These are phyloP conservation scores for Ophiosphaerella korrae DNA, from an alignment of 2,329 filamentous ascomycete species.

Conservation along the genomic window DNA sequence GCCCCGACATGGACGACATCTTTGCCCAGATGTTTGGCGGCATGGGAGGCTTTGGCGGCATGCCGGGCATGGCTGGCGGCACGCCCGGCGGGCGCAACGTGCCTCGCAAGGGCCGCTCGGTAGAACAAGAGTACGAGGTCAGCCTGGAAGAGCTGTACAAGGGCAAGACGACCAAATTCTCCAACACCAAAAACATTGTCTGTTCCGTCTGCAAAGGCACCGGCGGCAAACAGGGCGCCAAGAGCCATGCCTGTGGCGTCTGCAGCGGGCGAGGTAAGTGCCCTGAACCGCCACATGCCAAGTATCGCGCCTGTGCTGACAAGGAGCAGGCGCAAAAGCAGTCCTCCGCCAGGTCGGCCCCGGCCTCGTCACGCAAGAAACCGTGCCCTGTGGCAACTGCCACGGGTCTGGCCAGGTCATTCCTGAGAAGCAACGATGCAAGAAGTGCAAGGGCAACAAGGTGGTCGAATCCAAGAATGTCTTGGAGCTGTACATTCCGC, in stretches of 20 bases:
- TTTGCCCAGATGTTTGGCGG: constrained; percentile 84
- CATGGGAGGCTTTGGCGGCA: constrained; percentile 49
- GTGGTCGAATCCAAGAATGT: constrained; percentile 90
- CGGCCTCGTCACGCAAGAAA: constrained; percentile 80
- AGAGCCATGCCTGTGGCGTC: constrained; percentile 78
- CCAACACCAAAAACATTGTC: constrained; percentile 90
- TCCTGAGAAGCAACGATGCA: constrained; percentile 97
- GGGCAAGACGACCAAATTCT: constrained; percentile 96
- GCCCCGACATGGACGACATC: constrained; percentile 87
- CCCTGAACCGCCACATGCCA: too few species aligned
- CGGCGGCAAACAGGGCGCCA: constrained; percentile 90
- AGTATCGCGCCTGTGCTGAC: constrained; percentile 18
- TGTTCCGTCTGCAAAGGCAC: constrained; percentile 86
- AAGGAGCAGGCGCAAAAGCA: constrained; percentile 66
- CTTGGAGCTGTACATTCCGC: constrained; percentile 93
- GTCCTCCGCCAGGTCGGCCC: constrained; percentile 83
- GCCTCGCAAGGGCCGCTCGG: constrained; percentile 75
- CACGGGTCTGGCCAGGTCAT: constrained; percentile 83
- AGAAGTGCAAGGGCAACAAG: constrained; percentile 95
- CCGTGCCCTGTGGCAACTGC: constrained; percentile 81
- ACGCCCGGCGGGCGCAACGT: constrained; percentile 55
- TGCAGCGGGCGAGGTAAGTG: constrained; percentile 75
- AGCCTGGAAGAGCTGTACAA: constrained; percentile 95
- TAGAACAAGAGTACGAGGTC: constrained; percentile 90
- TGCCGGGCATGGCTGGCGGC: constrained; percentile 66